Evolutionary conservation across 2,329 filamentous ascomycete species (phyloP).

Genomic region (Ophiostoma perfectum): DNA sequence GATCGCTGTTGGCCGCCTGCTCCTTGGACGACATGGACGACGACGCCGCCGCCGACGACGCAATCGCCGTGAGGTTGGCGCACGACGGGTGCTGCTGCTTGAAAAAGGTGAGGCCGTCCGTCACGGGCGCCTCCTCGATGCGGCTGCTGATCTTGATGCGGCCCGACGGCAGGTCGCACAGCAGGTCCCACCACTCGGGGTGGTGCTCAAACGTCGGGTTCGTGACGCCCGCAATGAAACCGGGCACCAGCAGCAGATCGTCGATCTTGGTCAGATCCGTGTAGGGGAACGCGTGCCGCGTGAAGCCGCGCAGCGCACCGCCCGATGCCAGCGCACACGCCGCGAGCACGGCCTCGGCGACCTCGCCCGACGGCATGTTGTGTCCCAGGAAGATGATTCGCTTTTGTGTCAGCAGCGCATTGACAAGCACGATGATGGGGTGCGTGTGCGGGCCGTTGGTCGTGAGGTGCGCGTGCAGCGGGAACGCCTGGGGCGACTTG

Average conservation of each 20-base stretch:
- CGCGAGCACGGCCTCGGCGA: slow-evolving; percentile 96
- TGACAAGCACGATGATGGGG: slow-evolving; percentile 89
- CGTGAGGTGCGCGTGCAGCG: slow-evolving; percentile 84
- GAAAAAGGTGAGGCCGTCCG: slow-evolving; percentile 82
- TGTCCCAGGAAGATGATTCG: slow-evolving; percentile 93
- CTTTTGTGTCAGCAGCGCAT: slow-evolving; percentile 93
- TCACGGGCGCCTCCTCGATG: slow-evolving; percentile 73
- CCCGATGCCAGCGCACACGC: slow-evolving; percentile 91
- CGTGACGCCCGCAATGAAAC: slow-evolving; percentile 95
- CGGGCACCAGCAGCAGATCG: slow-evolving; percentile 88
- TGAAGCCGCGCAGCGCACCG: slow-evolving; percentile 87
- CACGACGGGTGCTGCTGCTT: slow-evolving; percentile 67
- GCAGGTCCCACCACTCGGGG: slow-evolving; percentile 95
- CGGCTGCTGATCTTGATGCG: slow-evolving; percentile 90
- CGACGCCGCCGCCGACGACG: slow-evolving; percentile 36
- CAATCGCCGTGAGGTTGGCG: slow-evolving; percentile 44
- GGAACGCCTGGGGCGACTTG: slow-evolving; percentile 78
- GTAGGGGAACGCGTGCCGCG: slow-evolving; percentile 93
- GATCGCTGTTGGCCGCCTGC: slow-evolving; percentile 46
- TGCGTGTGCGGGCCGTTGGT: slow-evolving; percentile 87
- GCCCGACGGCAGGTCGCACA: slow-evolving; percentile 88
- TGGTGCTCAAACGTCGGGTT: slow-evolving; percentile 95
- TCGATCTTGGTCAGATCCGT: slow-evolving; percentile 98
- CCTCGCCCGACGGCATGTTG: slow-evolving; percentile 89
- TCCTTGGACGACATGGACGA: slow-evolving; percentile 25